Base-by-base conservation (phyloP, 179 eudicot species). In the Camellia oleifera region DNA sequence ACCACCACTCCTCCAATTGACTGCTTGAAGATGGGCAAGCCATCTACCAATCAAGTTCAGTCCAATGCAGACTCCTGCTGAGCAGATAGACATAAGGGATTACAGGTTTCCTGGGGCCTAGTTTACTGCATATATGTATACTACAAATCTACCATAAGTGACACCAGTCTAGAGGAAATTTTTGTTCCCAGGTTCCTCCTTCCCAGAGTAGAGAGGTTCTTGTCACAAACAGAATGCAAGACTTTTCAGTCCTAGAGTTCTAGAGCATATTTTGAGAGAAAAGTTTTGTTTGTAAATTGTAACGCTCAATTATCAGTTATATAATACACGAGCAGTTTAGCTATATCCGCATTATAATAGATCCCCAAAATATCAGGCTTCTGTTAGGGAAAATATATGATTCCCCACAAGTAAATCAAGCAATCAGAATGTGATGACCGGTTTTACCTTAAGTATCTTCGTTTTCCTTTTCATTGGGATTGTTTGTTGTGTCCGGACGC, bases 1-100 rank as follows among this genome's bases (percentile, higher is more conserved):
- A n/a, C 56, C 40, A 75, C 54, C 11, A 61, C 17, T 54, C 78
- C 78, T 60, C 54, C 78, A 60, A 75, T 75, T 18, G 78, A 61
- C 54, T 75, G 78, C 61, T 75, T 75, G 69, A 54, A 60, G 78
- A 44, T 1, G 54, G 78, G 78, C 40, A 75, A 75, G 68, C 78
- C 67, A 75, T 1, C 2, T 42, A n/a, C 26, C n/a, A 75, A 44
- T 40, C 45, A 5, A 42, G 69, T 11, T n/a, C 56, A 42, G 15
- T 61, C 54, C 26, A 42, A 44, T 44, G 56, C 8, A 7, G 40
- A 11, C 23, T 61, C 69, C 5, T 57, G 66, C 45, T 70, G 26
- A 70, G 20, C 73, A 69, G 20, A 69, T 69, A 17, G 10, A n/a
- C 8, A 52, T 17, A 45, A 14, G 54, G 45, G 9, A 69, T 45